Conservation (phyloP, 2,329 filamentous ascomycete species). For the Phialocephala sp. region DNA sequence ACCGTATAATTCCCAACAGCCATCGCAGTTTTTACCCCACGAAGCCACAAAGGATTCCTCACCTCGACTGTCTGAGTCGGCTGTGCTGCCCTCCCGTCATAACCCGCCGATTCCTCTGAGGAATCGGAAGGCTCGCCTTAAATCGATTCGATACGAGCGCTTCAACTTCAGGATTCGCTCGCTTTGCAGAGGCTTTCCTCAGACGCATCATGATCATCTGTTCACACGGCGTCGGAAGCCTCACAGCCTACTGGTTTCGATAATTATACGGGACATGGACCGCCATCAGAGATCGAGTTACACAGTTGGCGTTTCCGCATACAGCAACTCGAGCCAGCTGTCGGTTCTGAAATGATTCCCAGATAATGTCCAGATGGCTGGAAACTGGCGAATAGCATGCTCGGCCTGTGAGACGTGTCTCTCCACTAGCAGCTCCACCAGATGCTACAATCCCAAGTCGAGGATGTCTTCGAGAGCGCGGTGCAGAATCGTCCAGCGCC, state of each 20-base stretch:
- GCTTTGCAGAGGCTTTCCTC: background rate
- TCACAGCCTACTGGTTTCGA: conserved; percentile 22
- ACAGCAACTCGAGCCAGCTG: background rate
- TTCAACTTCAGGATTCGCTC: conserved; percentile 7
- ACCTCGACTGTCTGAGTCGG: conserved; percentile 5
- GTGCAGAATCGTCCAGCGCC: conserved; percentile 8
- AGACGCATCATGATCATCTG: conserved; percentile 30
- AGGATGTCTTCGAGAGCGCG: background rate
- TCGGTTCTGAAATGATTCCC: background rate
- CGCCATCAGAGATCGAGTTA: conserved; percentile 1
- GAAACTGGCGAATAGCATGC: background rate
- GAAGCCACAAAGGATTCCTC: conserved; percentile 19
- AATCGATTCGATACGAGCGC: conserved; percentile 19
- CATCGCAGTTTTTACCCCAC: conserved; percentile 21
- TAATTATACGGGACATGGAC: conserved; percentile 19
- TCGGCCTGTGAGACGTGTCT: conserved; percentile 13
- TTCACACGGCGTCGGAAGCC: conserved; percentile 12
- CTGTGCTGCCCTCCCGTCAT: conserved; percentile 21
- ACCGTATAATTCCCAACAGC: background rate
- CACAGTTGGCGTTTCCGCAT: background rate
- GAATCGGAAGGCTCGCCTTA: conserved; percentile 11
- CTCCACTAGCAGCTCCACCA: conserved; percentile 13
- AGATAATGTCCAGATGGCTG: background rate
- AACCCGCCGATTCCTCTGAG: conserved; percentile 9
- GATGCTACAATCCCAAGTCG: conserved; percentile 3